A percentile compares a stretch with the other conserved stretches of the same genome.
phyloP scores from a whole-genome alignment of 805 yeast species.

The Deakozyma indianensis region DNA sequence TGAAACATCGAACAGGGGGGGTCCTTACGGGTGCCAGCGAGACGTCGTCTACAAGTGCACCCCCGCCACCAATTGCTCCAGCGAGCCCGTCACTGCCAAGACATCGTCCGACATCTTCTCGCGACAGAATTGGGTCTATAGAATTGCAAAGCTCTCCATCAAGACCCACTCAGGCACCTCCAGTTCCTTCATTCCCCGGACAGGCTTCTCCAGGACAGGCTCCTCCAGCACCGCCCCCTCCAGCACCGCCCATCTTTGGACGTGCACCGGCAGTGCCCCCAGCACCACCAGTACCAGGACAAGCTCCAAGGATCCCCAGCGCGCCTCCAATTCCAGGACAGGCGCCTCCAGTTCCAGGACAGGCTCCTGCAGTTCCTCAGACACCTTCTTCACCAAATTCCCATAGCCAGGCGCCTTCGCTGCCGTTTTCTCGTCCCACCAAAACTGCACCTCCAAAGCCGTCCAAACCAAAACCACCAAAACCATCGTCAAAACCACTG shows the following conservation, averaged over 20 bases:
- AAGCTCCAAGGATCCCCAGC: conserved; percentile 5
- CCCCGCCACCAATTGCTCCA: not conserved
- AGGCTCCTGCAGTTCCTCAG: conserved; percentile 2
- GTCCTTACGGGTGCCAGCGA: conserved; percentile 11
- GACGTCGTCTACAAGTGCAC: not conserved
- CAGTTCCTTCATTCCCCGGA: not conserved
- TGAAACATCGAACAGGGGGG: conserved; percentile 33
- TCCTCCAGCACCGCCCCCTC: not conserved
- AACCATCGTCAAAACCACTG: not conserved
- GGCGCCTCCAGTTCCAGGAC: conserved; percentile 5
- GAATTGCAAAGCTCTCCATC: not conserved
- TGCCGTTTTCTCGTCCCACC: conserved; percentile 2
- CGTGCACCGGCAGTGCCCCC: not conserved
- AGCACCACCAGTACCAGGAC: conserved; percentile 7
- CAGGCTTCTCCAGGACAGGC: not conserved
- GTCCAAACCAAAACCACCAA: not conserved
- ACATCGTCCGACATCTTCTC: not conserved
- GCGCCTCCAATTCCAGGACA: conserved; percentile 2
- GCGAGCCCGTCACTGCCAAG: not conserved
- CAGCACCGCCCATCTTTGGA: conserved; percentile 7
- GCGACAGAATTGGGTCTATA: not conserved
- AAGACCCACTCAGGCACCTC: not conserved
- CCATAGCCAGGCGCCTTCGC: conserved; percentile 8
- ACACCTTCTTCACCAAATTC: conserved; percentile 7
- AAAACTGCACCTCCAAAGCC: not conserved